Percentiles rank a stretch among this genome's conserved stretches.
Conservation (phyloP, 225 moss, liverwort and hornwort genomes). For the Bryoerythrophyllum caledonicum region DNA sequence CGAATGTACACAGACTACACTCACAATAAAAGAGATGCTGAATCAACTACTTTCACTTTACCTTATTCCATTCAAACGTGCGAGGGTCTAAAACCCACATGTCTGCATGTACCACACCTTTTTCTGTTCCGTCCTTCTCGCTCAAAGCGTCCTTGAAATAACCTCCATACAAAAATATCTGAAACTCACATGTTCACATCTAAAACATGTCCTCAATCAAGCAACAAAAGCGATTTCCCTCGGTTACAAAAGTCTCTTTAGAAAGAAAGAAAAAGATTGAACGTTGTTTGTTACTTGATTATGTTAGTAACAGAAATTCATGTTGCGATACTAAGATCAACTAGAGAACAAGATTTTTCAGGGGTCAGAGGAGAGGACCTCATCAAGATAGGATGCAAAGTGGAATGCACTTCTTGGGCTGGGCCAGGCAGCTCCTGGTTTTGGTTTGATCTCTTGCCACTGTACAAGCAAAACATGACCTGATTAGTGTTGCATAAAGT, state of each 20-base stretch:
- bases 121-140: slow-evolving; percentile 77
- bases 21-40: neutral
- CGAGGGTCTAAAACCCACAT: slow-evolving; percentile 89
- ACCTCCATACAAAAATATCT: slow-evolving; percentile 85
- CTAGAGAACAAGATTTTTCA: neutral
- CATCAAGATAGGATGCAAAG: slow-evolving; percentile 70
- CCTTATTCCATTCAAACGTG: slow-evolving; percentile 81
- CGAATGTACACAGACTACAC: neutral
- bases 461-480: too few relatives aligned
- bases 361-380: slow-evolving; percentile 44
- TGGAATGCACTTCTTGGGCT: slow-evolving; percentile 77
- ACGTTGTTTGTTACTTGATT: too few relatives aligned
- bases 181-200: slow-evolving; percentile 20
- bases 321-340: slow-evolving; percentile 10
- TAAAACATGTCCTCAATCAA: slow-evolving; percentile 7
- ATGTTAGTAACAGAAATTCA: neutral
- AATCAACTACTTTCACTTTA: slow-evolving; percentile 19
- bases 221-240: neutral
- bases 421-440: slow-evolving; percentile 67
- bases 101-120: slow-evolving; percentile 74
- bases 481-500: too few relatives aligned
- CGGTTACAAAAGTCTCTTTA: too few relatives aligned
- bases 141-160: slow-evolving; percentile 72
- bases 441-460: slow-evolving; percentile 58
- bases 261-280: too few relatives aligned